phyloP scores from a whole-genome alignment of 1,139 yeast species.

The Suhomyces taliae region DNA sequence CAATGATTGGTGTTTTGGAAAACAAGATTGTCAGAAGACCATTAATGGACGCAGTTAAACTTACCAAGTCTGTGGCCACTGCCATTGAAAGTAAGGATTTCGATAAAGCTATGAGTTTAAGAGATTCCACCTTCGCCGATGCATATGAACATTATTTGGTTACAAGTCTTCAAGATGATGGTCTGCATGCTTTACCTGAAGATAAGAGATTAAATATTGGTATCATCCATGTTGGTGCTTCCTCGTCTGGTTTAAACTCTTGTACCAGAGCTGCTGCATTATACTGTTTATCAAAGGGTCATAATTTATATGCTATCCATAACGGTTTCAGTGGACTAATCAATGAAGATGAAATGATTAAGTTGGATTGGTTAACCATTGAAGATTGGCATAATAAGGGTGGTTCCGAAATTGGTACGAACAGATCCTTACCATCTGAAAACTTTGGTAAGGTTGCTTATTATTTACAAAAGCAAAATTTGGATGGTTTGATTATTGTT shows the following conservation, averaged over 20 bases:
- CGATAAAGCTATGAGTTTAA: constrained; percentile 62
- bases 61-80: constrained; percentile 69
- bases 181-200: constrained; percentile 50
- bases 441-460: constrained; percentile 73
- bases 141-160: constrained; percentile 70
- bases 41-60: constrained; percentile 67
- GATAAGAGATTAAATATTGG: constrained; percentile 68
- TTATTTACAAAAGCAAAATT: constrained; percentile 68
- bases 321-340: constrained; percentile 77
- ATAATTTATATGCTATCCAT: constrained; percentile 68
- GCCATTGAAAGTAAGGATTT: constrained; percentile 62
- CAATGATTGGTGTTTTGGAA: constrained; percentile 72
- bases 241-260: constrained; percentile 79
- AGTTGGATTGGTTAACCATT: constrained; percentile 65
- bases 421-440: constrained; percentile 66
- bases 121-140: constrained; percentile 73
- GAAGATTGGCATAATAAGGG: constrained; percentile 76
- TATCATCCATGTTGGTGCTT: constrained; percentile 77
- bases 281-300: constrained; percentile 75
- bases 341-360: constrained; percentile 68
- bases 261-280: constrained; percentile 76
- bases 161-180: constrained; percentile 70
- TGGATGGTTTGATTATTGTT: constrained; percentile 71
- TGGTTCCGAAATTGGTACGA: constrained; percentile 83
- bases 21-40: constrained; percentile 71